Conservation (phyloP, 768 basidiomycete genomes). For the Hypsizygus marmoreus region DNA sequence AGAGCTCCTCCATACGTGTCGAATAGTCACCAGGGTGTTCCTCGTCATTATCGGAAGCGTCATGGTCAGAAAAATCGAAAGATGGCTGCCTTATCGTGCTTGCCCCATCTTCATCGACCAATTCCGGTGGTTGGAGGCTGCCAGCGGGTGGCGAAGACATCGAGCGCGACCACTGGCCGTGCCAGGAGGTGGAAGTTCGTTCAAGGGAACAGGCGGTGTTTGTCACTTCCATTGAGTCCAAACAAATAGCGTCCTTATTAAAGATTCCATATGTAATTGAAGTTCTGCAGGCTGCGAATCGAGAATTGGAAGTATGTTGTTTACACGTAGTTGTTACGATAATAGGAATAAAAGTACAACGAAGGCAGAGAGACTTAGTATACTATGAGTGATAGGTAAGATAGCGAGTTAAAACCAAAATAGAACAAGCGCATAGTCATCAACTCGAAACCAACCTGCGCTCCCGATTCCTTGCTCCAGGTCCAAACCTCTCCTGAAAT, state of each 20-base stretch:
- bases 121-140: neutral
- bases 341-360: conserved; percentile 1
- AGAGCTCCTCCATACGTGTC: conserved; percentile 67
- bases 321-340: neutral
- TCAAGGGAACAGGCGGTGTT: conserved; percentile 13
- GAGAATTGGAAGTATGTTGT: too few species aligned
- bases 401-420: conserved; percentile 3
- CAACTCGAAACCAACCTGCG: conserved; percentile 38
- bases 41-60: conserved; percentile 39
- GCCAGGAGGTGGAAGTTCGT: too few species aligned
- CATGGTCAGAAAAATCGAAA: conserved; percentile 41
- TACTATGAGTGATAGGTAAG: conserved; percentile 1
- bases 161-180: conserved; percentile 3
- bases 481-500: conserved; percentile 87
- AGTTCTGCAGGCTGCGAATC: too few species aligned
- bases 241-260: too few species aligned
- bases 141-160: conserved; percentile 13
- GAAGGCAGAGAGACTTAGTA: neutral
- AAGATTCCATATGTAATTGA: too few species aligned
- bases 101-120: conserved; percentile 20
- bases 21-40: conserved; percentile 59
- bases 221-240: neutral
- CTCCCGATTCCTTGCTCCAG: conserved; percentile 51
- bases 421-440: neutral
- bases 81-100: conserved; percentile 23